A percentile compares a stretch with the other conserved stretches of the same genome.
These are phyloP conservation scores for Cyberlindnera maclurae DNA, from an alignment of 805 yeast species.

Conservation along the genomic window DNA sequence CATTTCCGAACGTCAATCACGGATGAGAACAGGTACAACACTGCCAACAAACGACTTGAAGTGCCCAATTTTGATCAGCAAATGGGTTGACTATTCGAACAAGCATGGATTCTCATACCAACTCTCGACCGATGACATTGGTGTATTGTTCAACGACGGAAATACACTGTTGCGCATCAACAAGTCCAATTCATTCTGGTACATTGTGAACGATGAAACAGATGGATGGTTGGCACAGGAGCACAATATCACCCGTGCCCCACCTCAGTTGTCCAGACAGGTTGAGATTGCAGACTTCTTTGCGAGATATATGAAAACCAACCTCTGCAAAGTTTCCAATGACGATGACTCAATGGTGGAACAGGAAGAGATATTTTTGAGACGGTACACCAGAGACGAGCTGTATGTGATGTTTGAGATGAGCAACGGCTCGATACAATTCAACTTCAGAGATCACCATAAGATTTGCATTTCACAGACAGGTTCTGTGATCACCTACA, in stretches of 20 bases:
- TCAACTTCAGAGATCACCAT: constrained; percentile 92
- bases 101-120: constrained; percentile 95
- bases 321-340: constrained; percentile 73
- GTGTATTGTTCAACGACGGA: constrained; percentile 82
- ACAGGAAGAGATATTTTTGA: constrained; percentile 64
- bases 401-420: constrained; percentile 87
- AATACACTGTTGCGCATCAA: constrained; percentile 70
- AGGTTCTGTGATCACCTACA: constrained; percentile 73
- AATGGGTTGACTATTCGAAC: constrained; percentile 97
- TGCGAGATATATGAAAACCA: constrained; percentile 86
- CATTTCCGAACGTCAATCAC: constrained; percentile 38
- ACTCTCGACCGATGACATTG: constrained; percentile 81
- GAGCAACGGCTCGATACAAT: constrained; percentile 88
- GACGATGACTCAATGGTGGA: constrained; percentile 40
- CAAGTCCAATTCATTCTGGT: constrained; percentile 59
- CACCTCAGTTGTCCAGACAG: constrained; percentile 53
- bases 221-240: constrained; percentile 51
- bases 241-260: constrained; percentile 34
- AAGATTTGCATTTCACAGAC: constrained; percentile 73
- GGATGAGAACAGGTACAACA: constrained; percentile 26
- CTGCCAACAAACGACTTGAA: constrained; percentile 13
- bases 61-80: constrained; percentile 70
- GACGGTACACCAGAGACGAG: constrained; percentile 74
- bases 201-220: constrained; percentile 41
- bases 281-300: constrained; percentile 84